Evolutionary conservation across 257 asterid genomes (phyloP).

Genomic region (Linaria vulgaris): DNA sequence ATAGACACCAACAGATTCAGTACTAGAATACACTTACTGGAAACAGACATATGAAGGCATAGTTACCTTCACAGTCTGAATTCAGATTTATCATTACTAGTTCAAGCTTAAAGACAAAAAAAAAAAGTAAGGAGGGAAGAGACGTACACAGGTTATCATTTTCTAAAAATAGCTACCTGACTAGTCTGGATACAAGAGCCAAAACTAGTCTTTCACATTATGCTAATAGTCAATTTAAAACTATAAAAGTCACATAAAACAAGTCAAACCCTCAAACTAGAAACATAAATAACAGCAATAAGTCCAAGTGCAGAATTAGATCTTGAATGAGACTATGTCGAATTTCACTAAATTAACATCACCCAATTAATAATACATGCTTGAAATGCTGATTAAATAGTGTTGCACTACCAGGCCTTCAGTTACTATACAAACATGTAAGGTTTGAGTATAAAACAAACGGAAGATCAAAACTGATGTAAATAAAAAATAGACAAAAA

Average conservation of each 20-base stretch:
- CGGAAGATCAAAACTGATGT: constrained; percentile 5
- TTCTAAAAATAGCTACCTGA: neutral
- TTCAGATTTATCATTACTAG: neutral
- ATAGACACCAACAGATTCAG: neutral
- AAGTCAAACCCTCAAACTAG: neutral
- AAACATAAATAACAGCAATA: neutral
- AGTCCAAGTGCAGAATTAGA: neutral
- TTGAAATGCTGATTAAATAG: neutral
- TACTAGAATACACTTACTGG: neutral
- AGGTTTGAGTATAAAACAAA: too few species aligned
- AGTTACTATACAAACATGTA: neutral
- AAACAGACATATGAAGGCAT: neutral
- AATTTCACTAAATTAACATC: neutral
- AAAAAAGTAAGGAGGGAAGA: neutral
- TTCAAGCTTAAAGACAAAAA: neutral
- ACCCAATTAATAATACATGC: neutral
- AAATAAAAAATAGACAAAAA: neutral
- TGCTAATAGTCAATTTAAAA: constrained; percentile 3
- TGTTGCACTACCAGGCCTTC: neutral
- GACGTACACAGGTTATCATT: neutral
- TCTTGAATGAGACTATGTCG: neutral
- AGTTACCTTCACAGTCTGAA: neutral
- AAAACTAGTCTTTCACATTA: neutral
- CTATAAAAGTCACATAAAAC: neutral
- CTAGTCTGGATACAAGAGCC: neutral